A percentile compares a stretch with the other conserved stretches of the same genome.
phyloP scores from a whole-genome alignment of 23 red algal species.

The Pyropia haitanensis region DNA sequence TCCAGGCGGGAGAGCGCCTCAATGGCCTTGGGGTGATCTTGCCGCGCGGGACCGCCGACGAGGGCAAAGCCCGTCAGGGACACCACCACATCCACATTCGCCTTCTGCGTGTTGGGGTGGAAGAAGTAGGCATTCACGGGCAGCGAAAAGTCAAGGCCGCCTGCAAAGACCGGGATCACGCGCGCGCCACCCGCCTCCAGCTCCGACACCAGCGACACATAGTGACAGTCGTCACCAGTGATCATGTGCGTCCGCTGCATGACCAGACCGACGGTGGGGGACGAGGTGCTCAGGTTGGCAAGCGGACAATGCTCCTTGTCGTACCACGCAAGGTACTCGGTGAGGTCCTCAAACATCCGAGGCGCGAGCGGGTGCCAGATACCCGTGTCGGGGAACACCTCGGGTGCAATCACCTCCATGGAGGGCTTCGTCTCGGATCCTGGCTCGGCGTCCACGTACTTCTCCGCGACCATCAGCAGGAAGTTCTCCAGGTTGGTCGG shows the following conservation, averaged over 20 bases:
- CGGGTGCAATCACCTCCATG: conserved; percentile 41
- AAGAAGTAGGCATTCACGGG: conserved; percentile 94
- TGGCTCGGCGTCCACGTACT: conserved; percentile 72
- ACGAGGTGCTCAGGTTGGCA: conserved; percentile 29
- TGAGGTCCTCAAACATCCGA: conserved; percentile 88
- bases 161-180: conserved; percentile 92
- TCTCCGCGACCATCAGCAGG: conserved; percentile 90
- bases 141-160: conserved; percentile 85
- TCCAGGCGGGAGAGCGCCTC: conserved; percentile 68
- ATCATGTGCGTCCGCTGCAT: conserved; percentile 91
- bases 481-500: conserved; percentile 96
- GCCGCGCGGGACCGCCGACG: conserved; percentile 89
- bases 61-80: conserved; percentile 99
- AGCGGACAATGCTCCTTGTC: conserved; percentile 62
- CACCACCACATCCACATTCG: conserved; percentile 78
- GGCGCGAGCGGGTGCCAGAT: conserved; percentile 97
- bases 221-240: conserved; percentile 98
- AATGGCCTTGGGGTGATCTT: conserved; percentile 96
- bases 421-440: not conserved
- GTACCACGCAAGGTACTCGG: conserved; percentile 90
- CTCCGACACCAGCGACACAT: conserved; percentile 87
- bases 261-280: conserved; percentile 79
- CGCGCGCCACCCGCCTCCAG: conserved; percentile 79
- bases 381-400: conserved; percentile 92
- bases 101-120: conserved; percentile 42